These are phyloP conservation scores for Lindgomyces ingoldianus DNA, from an alignment of 495 filamentous ascomycete genomes.

Conservation along the genomic window DNA sequence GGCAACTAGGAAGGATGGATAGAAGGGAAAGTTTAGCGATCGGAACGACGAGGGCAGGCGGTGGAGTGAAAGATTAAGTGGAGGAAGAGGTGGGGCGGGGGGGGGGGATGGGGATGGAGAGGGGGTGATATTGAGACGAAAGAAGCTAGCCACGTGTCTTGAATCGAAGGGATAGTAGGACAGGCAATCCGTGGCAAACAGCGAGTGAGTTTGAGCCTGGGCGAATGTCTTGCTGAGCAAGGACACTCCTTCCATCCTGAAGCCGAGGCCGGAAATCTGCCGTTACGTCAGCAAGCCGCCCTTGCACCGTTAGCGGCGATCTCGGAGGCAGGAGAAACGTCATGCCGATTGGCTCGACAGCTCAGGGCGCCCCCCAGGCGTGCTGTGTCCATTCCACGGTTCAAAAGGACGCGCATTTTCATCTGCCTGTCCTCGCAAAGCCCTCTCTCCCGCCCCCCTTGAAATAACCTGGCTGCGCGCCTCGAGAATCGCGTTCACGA, in stretches of 20 bases:
- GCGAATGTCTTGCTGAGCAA: neutral
- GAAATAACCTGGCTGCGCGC: neutral
- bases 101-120: too few species aligned
- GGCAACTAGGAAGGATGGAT: neutral
- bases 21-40: neutral
- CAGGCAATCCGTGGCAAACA: neutral
- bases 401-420: too few species aligned
- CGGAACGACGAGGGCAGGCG: neutral
- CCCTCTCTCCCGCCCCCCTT: too few species aligned
- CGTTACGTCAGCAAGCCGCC: too few species aligned
- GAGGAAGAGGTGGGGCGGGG: neutral
- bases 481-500: neutral
- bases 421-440: too few species aligned
- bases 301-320: conserved; percentile 17
- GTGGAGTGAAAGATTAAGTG: neutral
- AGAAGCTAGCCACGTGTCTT: too few species aligned
- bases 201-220: neutral
- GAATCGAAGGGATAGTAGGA: too few species aligned
- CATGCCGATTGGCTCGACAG: neutral
- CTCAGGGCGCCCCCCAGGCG: too few species aligned
- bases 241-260: neutral
- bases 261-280: conserved; percentile 18
- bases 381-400: too few species aligned
- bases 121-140: too few species aligned
- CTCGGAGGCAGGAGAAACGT: neutral